phyloP scores from a whole-genome alignment of 192 early-diverging fungal species.

The Linnemannia zychae region DNA sequence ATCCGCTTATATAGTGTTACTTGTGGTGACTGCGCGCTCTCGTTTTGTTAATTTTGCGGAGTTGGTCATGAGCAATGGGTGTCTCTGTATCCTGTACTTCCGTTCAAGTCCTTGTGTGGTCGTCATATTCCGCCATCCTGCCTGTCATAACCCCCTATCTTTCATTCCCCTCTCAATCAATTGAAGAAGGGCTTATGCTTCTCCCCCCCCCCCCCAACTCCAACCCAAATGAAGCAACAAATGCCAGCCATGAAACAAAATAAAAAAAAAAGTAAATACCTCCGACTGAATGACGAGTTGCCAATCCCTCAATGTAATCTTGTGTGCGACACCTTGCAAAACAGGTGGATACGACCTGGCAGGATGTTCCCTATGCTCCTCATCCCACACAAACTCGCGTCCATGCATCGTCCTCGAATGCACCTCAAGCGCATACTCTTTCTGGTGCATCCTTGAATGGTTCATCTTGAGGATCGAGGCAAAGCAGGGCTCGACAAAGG shows the following conservation, averaged over 20 bases:
- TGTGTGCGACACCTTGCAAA: constrained; percentile 51
- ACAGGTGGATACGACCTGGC: constrained; percentile 36
- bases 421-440: constrained; percentile 43
- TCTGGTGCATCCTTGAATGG: constrained; percentile 3
- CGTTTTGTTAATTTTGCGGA: not conserved
- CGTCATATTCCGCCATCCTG: not conserved
- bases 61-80: not conserved
- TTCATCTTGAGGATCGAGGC: constrained; percentile 46
- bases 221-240: not conserved
- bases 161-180: not conserved
- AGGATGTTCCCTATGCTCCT: constrained; percentile 26
- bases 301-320: constrained; percentile 47
- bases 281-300: constrained; percentile 46
- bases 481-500: constrained; percentile 55
- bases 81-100: not conserved
- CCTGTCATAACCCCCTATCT: not conserved
- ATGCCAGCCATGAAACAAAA: not conserved
- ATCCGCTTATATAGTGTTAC: not conserved
- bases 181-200: not conserved
- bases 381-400: constrained; percentile 44
- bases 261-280: constrained; percentile 10
- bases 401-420: constrained; percentile 39
- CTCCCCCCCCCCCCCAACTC: not conserved
- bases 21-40: not conserved
- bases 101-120: not conserved